These are phyloP conservation scores for Penicillium riverlandense DNA, from an alignment of 495 filamentous ascomycete genomes.

Conservation along the genomic window DNA sequence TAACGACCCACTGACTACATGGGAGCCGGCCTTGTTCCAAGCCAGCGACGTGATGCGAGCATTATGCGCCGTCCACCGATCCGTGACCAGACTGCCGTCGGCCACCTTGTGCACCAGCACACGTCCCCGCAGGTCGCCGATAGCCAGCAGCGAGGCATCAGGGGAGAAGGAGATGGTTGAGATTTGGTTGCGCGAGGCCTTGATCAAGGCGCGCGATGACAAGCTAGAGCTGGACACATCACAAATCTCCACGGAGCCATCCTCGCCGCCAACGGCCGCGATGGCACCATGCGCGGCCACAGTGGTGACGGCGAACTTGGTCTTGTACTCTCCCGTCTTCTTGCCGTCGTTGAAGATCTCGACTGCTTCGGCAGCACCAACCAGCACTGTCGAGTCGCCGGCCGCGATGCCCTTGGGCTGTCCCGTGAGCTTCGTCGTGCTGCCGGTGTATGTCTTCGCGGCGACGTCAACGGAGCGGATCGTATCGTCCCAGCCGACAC, in stretches of 20 bases:
- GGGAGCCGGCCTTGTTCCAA: conserved; percentile 70
- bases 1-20: conserved; percentile 74
- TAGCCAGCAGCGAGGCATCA: conserved; percentile 64
- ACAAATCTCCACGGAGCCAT: conserved; percentile 66
- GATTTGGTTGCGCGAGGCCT: conserved; percentile 31
- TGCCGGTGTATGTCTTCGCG: conserved; percentile 52
- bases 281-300: conserved; percentile 58
- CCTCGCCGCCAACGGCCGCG: conserved; percentile 72
- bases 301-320: conserved; percentile 59
- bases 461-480: conserved; percentile 66
- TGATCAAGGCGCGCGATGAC: conserved; percentile 37
- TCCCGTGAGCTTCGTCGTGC: conserved; percentile 41
- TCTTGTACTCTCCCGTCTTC: conserved; percentile 50
- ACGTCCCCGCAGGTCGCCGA: conserved; percentile 78
- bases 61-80: conserved; percentile 87
- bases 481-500: conserved; percentile 93
- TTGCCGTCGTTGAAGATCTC: conserved; percentile 56
- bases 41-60: conserved; percentile 74
- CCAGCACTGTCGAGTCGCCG: conserved; percentile 43
- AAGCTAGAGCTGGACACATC: conserved; percentile 42
- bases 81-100: conserved; percentile 42
- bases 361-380: conserved; percentile 59
- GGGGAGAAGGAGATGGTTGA: conserved; percentile 70
- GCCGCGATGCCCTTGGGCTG: conserved; percentile 55
- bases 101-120: conserved; percentile 63